Conservation (phyloP, 192 early-diverging fungal species). For the Oehlia diaphana region DNA sequence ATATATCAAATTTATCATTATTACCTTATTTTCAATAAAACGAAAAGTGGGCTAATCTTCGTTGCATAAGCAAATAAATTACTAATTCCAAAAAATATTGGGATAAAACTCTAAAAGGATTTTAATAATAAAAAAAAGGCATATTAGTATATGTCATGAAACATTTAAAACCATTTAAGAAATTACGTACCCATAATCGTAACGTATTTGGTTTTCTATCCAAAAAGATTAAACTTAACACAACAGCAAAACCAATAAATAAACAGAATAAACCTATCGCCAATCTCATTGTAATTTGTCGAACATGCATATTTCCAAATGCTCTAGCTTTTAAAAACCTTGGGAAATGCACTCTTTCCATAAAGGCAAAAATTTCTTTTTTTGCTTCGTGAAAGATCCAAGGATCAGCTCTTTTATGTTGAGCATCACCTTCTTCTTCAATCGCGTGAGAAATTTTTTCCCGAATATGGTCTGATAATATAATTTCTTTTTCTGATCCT, state of each 20-base stretch:
- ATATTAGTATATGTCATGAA: not conserved
- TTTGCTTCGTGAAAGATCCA: conserved; percentile 57
- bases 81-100: conserved; percentile 15
- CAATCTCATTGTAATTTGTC: conserved; percentile 47
- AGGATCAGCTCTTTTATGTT: conserved; percentile 42
- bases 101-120: conserved; percentile 21
- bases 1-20: not conserved
- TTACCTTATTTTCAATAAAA: conserved; percentile 28
- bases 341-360: conserved; percentile 55
- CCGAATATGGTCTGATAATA: conserved; percentile 44
- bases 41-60: conserved; percentile 19
- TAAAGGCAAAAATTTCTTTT: conserved; percentile 50
- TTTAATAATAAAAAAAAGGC: not conserved
- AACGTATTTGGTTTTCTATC: conserved; percentile 40
- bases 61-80: conserved; percentile 23
- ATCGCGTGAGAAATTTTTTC: conserved; percentile 33
- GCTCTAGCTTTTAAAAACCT: conserved; percentile 54
- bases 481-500: conserved; percentile 49
- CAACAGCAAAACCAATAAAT: conserved; percentile 52
- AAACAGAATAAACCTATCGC: conserved; percentile 51
- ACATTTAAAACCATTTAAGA: not conserved
- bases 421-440: conserved; percentile 22
- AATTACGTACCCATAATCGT: conserved; percentile 51
- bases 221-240: conserved; percentile 55
- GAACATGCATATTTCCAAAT: conserved; percentile 55